Base-by-base conservation (phyloP, 1,139 yeast species). In the Protomyces arabidopsidicola region DNA sequence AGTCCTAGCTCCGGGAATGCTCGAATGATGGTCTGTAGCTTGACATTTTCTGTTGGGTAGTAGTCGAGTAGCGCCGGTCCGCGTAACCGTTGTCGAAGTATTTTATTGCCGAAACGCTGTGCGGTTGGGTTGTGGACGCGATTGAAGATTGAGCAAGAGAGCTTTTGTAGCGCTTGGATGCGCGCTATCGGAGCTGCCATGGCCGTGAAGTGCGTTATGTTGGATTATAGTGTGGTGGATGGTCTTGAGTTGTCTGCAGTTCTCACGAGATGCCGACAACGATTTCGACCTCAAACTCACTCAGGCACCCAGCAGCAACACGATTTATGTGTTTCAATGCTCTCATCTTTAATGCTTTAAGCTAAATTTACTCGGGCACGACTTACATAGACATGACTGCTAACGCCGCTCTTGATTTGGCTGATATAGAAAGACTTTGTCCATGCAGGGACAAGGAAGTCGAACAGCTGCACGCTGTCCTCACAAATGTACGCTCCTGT, bases 51-150 rank as follows among this genome's bases (percentile, higher is more conserved):
- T 6, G 67, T 61, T 38, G 70, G 68, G 53, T 70, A 70, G 59
- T 70, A 70, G 18, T 65, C 60, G 16, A 65, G 62, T 3, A 70
- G 59, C 6, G 69, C 57, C 10, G 68, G 69, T 1, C 72, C 72
- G 18, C 61, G 50, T 54, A 70, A 53, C 50, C 67, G 63, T 45
- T 61, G 65, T 3, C 71, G 63, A 51, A 70, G 65, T 27, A 69
- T 54, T 53, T 70, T 70, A 63, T 69, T 69, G 27, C 72, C 72
- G n/a, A 63, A 66, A 9, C 72, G 66, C 2, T 63, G 52, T 22
- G 60, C 60, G 12, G 63, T 42, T 8, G 70, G 68, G 27, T 67
- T 68, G 51, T 66, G 68, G 20, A 68, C 63, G n/a, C 64, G 63
- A 22, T 63, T 66, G 61, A 69, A 69, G 10, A 69, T 66, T 14